Base-by-base conservation (phyloP, 805 yeast species). In the Saccharomycopsis malanga region DNA sequence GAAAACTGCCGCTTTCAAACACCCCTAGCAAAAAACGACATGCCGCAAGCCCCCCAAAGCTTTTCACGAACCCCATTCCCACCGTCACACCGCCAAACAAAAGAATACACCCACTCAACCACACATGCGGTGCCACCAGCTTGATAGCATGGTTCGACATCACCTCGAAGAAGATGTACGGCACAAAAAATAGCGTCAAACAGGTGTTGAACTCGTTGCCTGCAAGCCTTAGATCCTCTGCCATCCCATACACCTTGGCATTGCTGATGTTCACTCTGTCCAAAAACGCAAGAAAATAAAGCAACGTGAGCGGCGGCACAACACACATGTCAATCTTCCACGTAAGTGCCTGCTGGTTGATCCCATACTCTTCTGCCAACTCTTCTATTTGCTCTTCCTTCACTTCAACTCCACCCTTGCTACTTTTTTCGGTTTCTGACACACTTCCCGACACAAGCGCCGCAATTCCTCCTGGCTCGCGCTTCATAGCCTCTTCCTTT, bases 231-330 rank as follows among this genome's bases (percentile, higher is more conserved):
- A 86, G 62, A 48, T 79, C 83, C 1, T 57, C 62, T 18, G 70
- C 70, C 68, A 86, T 68, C 10, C 87, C 87, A 58, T 83, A 84
- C 46, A 81, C 74, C 50, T 78, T 78, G 5, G 95, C 94, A 62
- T 86, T 85, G 25, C 89, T 78, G 52, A 86, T 83, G 61, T 86
- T 86, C 49, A 85, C 89, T 61, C 94, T 71, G 61, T 86, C 94
- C 58, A 86, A 65, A 58, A 85, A 86, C 1, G 91, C 81, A 52
- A 85, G 71, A 61, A 86, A 77, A 58, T 86, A 86, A 39, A 86
- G 68, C 24, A 84, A 57, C 58, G 87, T 77, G 54, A 86, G 81
- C 12, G 55, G 55, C 3, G 87, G 86, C 18, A 83, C 77, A 36
- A 83, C 78, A 46, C 83, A 74, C 2, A 76, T 40, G 57, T 83